These are phyloP conservation scores for Naganishia vaughanmartiniae DNA, from an alignment of 768 basidiomycete species.

Conservation along the genomic window DNA sequence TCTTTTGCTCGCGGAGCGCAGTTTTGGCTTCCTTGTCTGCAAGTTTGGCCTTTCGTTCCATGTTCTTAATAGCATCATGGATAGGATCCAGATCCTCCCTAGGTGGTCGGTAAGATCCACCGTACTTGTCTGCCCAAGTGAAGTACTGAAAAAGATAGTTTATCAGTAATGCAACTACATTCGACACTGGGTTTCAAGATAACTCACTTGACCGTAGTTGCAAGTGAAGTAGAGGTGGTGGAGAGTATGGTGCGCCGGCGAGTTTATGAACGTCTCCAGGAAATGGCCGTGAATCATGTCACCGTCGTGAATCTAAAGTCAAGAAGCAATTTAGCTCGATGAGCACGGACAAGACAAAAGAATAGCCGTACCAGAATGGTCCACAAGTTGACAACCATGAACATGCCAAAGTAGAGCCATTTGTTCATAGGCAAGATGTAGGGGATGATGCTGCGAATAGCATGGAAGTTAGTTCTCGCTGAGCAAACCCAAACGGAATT, in stretches of 20 bases:
- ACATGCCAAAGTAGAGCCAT: slow-evolving; percentile 74
- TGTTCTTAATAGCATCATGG: slow-evolving; percentile 45
- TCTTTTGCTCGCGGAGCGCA: slow-evolving; percentile 13
- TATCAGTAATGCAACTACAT: background rate
- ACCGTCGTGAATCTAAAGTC: slow-evolving; percentile 87
- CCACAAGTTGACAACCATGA: slow-evolving; percentile 92
- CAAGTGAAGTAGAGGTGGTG: slow-evolving; percentile 96
- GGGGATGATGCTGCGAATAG: slow-evolving; percentile 61
- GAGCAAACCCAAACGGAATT: background rate
- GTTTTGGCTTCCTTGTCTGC: slow-evolving; percentile 37
- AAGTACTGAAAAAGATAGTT: slow-evolving; percentile 72
- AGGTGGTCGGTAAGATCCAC: slow-evolving; percentile 86
- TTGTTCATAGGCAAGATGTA: slow-evolving; percentile 89
- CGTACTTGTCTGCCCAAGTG: slow-evolving; percentile 83
- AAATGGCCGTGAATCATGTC: slow-evolving; percentile 94
- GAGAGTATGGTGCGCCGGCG: slow-evolving; percentile 95
- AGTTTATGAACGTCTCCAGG: slow-evolving; percentile 87
- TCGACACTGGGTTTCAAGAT: background rate
- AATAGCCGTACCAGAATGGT: slow-evolving; percentile 69
- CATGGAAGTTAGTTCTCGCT: background rate
- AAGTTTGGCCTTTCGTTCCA: slow-evolving; percentile 60
- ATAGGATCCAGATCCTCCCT: slow-evolving; percentile 78
- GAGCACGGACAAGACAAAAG: background rate
- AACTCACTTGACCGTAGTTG: slow-evolving; percentile 75
- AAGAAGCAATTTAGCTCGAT: background rate